These are phyloP conservation scores for Cyberlindnera xylosilytica DNA, from an alignment of 805 yeast genomes.

Conservation along the genomic window DNA sequence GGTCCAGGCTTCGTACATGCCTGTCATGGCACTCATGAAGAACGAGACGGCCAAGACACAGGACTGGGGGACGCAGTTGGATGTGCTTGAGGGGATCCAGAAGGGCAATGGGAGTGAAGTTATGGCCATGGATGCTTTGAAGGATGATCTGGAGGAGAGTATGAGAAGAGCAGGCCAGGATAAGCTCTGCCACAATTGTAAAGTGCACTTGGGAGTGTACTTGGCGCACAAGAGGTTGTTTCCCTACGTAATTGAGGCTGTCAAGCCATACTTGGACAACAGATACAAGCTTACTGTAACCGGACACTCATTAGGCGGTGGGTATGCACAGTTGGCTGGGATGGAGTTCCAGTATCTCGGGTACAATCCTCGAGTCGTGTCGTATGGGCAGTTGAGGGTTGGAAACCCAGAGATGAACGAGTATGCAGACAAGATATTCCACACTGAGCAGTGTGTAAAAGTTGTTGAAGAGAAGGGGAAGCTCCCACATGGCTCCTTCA, in stretches of 20 bases:
- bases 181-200: constrained; percentile 32
- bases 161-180: background rate
- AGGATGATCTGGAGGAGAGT: background rate
- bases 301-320: constrained; percentile 82
- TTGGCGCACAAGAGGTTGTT: constrained; percentile 42
- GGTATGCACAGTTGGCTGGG: constrained; percentile 60
- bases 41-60: no score
- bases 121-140: background rate
- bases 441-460: constrained; percentile 32
- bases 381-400: constrained; percentile 64
- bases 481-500: constrained; percentile 30
- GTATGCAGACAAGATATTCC: constrained; percentile 51
- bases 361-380: constrained; percentile 48
- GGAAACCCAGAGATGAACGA: constrained; percentile 50
- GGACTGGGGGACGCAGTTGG: no score
- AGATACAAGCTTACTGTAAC: constrained; percentile 50
- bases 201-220: constrained; percentile 64
- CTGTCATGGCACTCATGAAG: constrained; percentile 29
- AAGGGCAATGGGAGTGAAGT: background rate
- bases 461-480: constrained; percentile 29
- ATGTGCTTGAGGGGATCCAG: background rate
- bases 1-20: constrained; percentile 44
- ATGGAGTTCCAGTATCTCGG: constrained; percentile 40
- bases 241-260: constrained; percentile 32
- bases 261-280: constrained; percentile 33